Conservation (phyloP, 371 early-diverging fungal genomes). For the Circinella minor region DNA sequence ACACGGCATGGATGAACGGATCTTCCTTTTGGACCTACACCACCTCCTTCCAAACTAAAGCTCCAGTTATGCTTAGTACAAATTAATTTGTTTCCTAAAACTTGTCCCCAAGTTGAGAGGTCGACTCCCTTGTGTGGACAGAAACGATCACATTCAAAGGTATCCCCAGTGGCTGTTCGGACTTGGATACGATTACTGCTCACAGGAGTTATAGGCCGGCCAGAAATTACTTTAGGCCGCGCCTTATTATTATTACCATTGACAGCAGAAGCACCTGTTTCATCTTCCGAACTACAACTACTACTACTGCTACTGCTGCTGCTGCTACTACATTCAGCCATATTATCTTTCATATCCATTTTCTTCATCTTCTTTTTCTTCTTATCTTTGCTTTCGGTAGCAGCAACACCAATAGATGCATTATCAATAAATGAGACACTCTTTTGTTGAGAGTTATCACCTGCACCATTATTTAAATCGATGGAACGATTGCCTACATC, state of each 20-base stretch:
- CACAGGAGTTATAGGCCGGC: slow-evolving; percentile 48
- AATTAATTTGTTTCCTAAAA: slow-evolving; percentile 58
- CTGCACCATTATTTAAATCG: background rate
- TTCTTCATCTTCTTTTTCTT: slow-evolving; percentile 32
- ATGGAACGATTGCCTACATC: background rate
- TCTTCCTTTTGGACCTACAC: slow-evolving; percentile 50
- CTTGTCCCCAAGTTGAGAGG: slow-evolving; percentile 66
- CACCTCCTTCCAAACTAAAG: slow-evolving; percentile 55
- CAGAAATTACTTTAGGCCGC: slow-evolving; percentile 6
- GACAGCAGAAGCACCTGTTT: background rate
- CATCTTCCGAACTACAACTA: background rate
- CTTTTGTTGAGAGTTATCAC: background rate
- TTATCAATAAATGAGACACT: background rate
- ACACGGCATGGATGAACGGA: slow-evolving; percentile 65
- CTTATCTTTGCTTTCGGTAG: slow-evolving; percentile 20
- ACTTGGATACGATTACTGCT: slow-evolving; percentile 62
- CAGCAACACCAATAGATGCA: background rate
- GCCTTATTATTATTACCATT: background rate
- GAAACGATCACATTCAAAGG: slow-evolving; percentile 69
- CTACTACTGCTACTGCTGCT: slow-evolving; percentile 24
- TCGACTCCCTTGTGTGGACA: slow-evolving; percentile 75
- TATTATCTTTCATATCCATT: slow-evolving; percentile 26
- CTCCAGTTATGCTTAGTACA: slow-evolving; percentile 76
- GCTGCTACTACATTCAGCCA: slow-evolving; percentile 11
- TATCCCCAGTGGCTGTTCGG: slow-evolving; percentile 51